Evolutionary conservation across 768 basidiomycete genomes (phyloP).

Genomic region (Wakefieldia striispora): DNA sequence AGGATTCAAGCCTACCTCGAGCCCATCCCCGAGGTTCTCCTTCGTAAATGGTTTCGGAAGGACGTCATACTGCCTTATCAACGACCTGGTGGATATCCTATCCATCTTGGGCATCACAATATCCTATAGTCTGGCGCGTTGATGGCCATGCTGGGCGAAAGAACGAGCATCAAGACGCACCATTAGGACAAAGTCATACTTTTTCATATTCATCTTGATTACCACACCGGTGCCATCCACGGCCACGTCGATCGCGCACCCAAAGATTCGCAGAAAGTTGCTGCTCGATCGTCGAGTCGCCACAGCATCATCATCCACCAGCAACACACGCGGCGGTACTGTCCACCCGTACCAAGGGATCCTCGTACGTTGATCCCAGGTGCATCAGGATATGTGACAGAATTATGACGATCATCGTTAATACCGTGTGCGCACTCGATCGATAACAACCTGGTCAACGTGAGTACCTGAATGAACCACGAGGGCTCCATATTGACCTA

Average conservation of each 20-base stretch:
- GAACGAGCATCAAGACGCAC: constrained; percentile 39
- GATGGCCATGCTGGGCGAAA: neutral
- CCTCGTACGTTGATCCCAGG: no score
- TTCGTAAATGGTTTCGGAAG: constrained; percentile 98
- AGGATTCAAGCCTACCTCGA: constrained; percentile 62
- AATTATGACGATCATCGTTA: no score
- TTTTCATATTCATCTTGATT: constrained; percentile 93
- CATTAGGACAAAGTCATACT: constrained; percentile 96
- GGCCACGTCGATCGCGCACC: constrained; percentile 91
- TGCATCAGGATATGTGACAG: no score
- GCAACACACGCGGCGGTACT: constrained; percentile 83
- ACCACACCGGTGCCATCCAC: constrained; percentile 92
- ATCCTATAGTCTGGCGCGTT: constrained; percentile 49
- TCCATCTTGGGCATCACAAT: constrained; percentile 93
- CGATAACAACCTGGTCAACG: no score
- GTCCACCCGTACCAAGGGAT: constrained; percentile 68
- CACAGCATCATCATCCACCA: constrained; percentile 96
- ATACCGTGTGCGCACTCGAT: no score
- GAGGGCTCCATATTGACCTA: no score
- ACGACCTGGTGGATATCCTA: constrained; percentile 84
- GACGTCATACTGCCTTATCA: constrained; percentile 93
- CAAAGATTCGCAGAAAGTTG: constrained; percentile 94
- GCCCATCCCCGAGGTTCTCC: constrained; percentile 84
- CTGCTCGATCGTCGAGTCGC: constrained; percentile 84
- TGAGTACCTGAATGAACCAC: no score